Evolutionary conservation across 495 filamentous ascomycete species (phyloP).

Genomic region (Podospora sp.): DNA sequence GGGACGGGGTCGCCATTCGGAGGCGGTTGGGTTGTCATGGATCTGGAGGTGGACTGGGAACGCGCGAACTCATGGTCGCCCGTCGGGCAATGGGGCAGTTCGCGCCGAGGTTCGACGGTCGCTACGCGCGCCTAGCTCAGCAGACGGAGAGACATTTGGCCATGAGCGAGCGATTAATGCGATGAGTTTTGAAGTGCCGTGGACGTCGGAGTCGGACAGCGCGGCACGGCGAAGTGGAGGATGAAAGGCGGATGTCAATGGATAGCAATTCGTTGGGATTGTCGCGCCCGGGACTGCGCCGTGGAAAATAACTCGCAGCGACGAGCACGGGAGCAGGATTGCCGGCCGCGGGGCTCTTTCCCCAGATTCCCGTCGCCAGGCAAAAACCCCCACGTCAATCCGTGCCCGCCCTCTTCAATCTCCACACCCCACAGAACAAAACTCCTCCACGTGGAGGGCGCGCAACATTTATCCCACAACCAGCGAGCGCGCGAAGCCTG

Average conservation of each 20-base stretch:
- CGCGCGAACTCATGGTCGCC: conserved; percentile 13
- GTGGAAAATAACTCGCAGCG: conserved; percentile 19
- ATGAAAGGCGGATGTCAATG: neutral
- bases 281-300: neutral
- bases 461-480: too few species aligned
- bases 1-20: conserved; percentile 10
- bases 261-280: neutral
- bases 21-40: conserved; percentile 23
- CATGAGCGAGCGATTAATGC: neutral
- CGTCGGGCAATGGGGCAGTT: neutral
- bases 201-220: neutral
- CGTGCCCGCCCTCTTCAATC: conserved; percentile 2
- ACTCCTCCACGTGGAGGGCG: neutral
- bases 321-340: conserved; percentile 6
- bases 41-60: conserved; percentile 1
- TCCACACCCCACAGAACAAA: conserved; percentile 7
- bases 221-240: conserved; percentile 2
- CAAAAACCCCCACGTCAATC: conserved; percentile 9
- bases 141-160: conserved; percentile 10
- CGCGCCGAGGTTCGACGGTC: conserved; percentile 6
- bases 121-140: conserved; percentile 16
- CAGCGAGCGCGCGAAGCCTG: too few species aligned
- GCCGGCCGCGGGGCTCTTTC: neutral
- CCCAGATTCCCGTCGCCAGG: neutral
- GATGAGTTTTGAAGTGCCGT: neutral